Base-by-base conservation (phyloP, 352 stramenopile genomes). In the Pythium grandisporangium region DNA sequence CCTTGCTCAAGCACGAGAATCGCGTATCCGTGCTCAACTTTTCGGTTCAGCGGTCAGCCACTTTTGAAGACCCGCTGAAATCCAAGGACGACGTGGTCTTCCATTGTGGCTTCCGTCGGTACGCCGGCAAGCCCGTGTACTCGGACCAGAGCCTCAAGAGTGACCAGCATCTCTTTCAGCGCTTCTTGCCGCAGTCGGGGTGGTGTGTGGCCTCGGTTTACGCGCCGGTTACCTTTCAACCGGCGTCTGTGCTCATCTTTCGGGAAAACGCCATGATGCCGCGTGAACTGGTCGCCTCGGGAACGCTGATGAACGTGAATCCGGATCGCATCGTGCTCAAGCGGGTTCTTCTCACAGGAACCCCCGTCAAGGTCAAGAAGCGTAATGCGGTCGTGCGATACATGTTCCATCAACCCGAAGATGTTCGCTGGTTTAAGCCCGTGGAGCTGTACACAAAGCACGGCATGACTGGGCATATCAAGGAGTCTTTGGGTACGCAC, bases 401-500 rank as follows among this genome's bases (percentile, higher is more conserved):
- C 79, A 99, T 99, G 96, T 99, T 99, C 76, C 95, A 98, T 66
- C 95, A 97, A 64, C 95, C 96, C 5, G 94, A 98, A 49, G 96
- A 99, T 64, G 84, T 98, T 2, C 87, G 75, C 51, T 99, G 95
- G 95, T 99, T 99, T 71, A 98, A 98, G 59, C 96, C 96, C 12
- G 92, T 98, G 21, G 95, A 97, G 55, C 72, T 99, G 24, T 75
- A 71, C 36, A 99, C 96, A 37, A 99, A 99, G 68, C 93, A 99
- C 63, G 97, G 97, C 30, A 72, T 99, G 45, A 95, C 93, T 41
- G 96, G 96, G 45, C 95, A 99, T 61, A 99, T 99, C 57, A 90
- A 95, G 43, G 88, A 99, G 50, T 97, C 95, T 40, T 72, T 99
- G 27, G 97, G 97, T 41, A 99, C 96, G 39, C 97, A 99, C 64